Evolutionary conservation across 1,284 basidiomycete genomes (phyloP), one percentile per base, ranked within the genome.

Genomic region (Trichosporon inkin): DNA sequence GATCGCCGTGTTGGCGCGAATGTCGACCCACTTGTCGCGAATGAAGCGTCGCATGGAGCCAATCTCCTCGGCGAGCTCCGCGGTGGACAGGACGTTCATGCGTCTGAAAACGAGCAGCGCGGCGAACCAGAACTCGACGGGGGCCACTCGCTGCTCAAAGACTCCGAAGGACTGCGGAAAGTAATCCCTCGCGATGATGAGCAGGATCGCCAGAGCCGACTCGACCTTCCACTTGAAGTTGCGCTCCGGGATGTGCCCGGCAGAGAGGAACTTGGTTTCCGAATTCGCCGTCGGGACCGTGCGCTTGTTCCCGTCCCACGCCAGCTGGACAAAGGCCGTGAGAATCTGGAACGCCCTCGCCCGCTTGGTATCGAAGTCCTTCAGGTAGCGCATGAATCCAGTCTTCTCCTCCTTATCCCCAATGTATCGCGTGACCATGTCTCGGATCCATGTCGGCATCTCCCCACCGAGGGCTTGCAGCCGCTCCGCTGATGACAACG

Each of bases 401-500:
- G n/a, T n/a, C n/a, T n/a, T n/a, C n/a, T n/a, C n/a, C n/a, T n/a
- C n/a, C n/a, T n/a, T n/a, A n/a, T n/a, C n/a, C n/a, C n/a, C n/a
- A n/a, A n/a, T 54, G 53, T 68, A 76, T 57, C 68, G 67, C 61
- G 69, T 71, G 22, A 63, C 56, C 7, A 78, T 64, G 34, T 65
- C 60, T 8, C 49, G 32, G 32, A 75, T 63, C 67, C 68, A 78
- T 1, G 28, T 57, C 3, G 68, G 20, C 68, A 69, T 73, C 2
- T 69, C 71, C 13, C 71, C 70, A 6, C 68, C 56, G 22, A 74
- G 65, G 2, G 75, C 75, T 57, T 72, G 69, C 14, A 78, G 62
- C 58, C 74, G 74, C 61, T 78, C 76, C 11, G 76, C 70, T 14
- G 73, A 61, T 5, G 71, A 68, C 8, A 78, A 67, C 3, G 74